Evolutionary conservation across 768 basidiomycete genomes (phyloP).

Genomic region (Crucibulum laeve): DNA sequence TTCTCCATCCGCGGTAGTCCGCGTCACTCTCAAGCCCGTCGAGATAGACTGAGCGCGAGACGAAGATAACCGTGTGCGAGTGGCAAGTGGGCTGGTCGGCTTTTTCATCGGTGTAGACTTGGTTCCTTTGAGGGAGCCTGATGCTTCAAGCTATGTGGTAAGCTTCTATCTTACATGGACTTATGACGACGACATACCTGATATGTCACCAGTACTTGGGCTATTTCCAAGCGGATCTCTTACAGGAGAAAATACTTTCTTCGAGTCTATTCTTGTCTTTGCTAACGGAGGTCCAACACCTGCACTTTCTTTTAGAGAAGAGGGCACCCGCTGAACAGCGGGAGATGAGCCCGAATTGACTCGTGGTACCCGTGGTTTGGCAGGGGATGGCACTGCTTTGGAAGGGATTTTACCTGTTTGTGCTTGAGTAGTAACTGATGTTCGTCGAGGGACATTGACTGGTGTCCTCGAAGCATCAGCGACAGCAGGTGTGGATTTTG

Average conservation of each 20-base stretch:
- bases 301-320: conserved; percentile 14
- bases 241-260: conserved; percentile 33
- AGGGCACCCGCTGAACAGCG: conserved; percentile 16
- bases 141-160: neutral
- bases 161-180: neutral
- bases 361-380: conserved; percentile 12
- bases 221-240: conserved; percentile 35
- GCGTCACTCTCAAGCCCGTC: neutral
- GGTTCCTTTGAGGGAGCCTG: conserved; percentile 6
- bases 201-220: conserved; percentile 19
- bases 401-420: conserved; percentile 11
- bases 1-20: conserved; percentile 10
- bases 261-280: conserved; percentile 8
- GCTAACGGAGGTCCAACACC: neutral
- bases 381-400: conserved; percentile 17
- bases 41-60: conserved; percentile 3
- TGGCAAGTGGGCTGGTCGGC: neutral
- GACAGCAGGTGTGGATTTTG: conserved; percentile 9
- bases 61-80: conserved; percentile 4
- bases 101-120: conserved; percentile 3
- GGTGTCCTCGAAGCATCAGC: conserved; percentile 7
- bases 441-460: conserved; percentile 6
- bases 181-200: conserved; percentile 15
- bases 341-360: conserved; percentile 14
- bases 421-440: conserved; percentile 10